Conservation (phyloP, 2,329 filamentous ascomycete species). For the Coniochaeta sp. region DNA sequence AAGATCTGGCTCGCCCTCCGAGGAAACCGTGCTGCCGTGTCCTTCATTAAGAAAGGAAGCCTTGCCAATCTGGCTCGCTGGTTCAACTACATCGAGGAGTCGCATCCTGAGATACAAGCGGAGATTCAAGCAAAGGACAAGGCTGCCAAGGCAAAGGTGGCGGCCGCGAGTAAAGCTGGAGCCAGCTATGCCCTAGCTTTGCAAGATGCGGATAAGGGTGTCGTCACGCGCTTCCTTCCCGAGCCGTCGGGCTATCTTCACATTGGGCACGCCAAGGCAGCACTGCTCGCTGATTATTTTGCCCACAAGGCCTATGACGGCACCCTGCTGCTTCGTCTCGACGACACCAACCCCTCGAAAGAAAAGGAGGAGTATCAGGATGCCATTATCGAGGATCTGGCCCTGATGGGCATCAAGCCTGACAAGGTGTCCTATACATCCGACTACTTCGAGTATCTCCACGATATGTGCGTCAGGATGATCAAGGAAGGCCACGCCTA, state of each 20-base stretch:
- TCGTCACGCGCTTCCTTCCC: conserved; percentile 87
- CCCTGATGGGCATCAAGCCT: conserved; percentile 84
- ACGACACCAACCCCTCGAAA: conserved; percentile 95
- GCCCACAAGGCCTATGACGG: conserved; percentile 90
- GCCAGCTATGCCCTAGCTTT: conserved; percentile 86
- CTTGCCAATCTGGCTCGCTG: conserved; percentile 75
- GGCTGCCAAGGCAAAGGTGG: conserved; percentile 62
- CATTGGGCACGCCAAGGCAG: conserved; percentile 80
- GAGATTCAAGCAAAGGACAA: conserved; percentile 65
- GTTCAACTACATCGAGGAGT: conserved; percentile 80
- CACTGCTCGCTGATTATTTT: conserved; percentile 82
- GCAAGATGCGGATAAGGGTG: conserved; percentile 76
- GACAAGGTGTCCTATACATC: conserved; percentile 85
- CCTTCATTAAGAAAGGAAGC: conserved; percentile 70
- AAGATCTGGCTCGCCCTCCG: conserved; percentile 79
- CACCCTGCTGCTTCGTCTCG: conserved; percentile 84
- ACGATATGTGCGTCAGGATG: conserved; percentile 75
- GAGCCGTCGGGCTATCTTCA: conserved; percentile 95
- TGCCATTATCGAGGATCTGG: conserved; percentile 84
- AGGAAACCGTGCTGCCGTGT: conserved; percentile 75
- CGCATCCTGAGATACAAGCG: conserved; percentile 66
- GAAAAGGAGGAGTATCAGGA: conserved; percentile 97
- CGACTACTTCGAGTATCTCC: conserved; percentile 91
- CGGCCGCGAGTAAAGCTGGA: conserved; percentile 64
- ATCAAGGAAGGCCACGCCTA: conserved; percentile 87